These are phyloP conservation scores for Plantago ovata DNA, from an alignment of 257 asterid genomes.

Conservation along the genomic window DNA sequence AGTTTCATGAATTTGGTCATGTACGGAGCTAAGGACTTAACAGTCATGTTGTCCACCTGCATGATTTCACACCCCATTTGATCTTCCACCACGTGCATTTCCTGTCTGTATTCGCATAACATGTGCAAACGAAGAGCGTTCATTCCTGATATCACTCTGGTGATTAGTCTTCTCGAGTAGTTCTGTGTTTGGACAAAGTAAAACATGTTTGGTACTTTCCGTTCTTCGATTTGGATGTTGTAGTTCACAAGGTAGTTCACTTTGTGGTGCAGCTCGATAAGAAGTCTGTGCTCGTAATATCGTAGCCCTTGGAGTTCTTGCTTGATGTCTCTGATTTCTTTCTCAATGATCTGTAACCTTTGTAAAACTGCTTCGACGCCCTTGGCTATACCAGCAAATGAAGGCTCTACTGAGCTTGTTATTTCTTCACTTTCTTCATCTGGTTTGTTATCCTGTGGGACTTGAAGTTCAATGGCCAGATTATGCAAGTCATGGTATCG, in stretches of 20 bases:
- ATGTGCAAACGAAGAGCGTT: conserved; percentile 67
- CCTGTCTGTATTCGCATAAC: conserved; percentile 72
- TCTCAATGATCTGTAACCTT: conserved; percentile 77
- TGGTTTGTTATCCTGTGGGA: conserved; percentile 46
- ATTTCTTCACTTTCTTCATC: conserved; percentile 39
- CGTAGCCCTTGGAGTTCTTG: conserved; percentile 87
- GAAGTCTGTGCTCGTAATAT: conserved; percentile 75
- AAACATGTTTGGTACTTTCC: conserved; percentile 81
- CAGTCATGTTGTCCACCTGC: conserved; percentile 74
- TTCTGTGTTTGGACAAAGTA: conserved; percentile 65
- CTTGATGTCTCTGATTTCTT: conserved; percentile 77
- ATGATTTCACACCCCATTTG: conserved; percentile 78
- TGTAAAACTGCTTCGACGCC: conserved; percentile 78
- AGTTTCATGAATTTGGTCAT: conserved; percentile 72
- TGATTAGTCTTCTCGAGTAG: conserved; percentile 72
- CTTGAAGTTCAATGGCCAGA: conserved; percentile 82
- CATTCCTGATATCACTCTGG: conserved; percentile 74
- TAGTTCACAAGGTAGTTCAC: conserved; percentile 74
- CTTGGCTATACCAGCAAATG: conserved; percentile 75
- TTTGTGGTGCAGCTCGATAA: conserved; percentile 58
- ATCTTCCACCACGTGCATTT: conserved; percentile 81
- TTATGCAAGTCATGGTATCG: conserved; percentile 74
- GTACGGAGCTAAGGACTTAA: conserved; percentile 64
- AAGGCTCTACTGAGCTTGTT: conserved; percentile 51
- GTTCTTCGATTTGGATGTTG: conserved; percentile 62